A percentile compares a stretch with the other conserved stretches of the same genome.
Conservation (phyloP, 306 rosid species). For the Argentina anserina region DNA sequence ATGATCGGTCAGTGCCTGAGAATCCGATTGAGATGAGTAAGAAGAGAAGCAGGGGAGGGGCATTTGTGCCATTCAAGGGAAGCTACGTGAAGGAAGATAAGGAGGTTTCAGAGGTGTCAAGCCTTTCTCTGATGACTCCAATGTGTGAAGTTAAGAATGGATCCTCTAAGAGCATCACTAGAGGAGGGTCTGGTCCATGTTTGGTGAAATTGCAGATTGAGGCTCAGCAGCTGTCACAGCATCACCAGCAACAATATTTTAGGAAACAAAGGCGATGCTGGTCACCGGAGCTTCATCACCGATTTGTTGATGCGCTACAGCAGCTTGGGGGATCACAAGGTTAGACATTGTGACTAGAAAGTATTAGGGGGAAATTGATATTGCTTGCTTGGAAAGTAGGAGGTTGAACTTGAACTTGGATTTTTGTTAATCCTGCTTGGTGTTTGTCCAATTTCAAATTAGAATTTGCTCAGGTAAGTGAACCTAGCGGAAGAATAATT, state of each 20-base stretch:
- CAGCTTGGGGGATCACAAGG: slow-evolving; percentile 91
- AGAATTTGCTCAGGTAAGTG: not conserved
- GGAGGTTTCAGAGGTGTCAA: slow-evolving; percentile 44
- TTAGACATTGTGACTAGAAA: slow-evolving; percentile 16
- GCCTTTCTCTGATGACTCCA: slow-evolving; percentile 55
- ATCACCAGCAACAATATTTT: slow-evolving; percentile 31
- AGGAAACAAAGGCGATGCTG: slow-evolving; percentile 89
- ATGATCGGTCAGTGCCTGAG: slow-evolving; percentile 40
- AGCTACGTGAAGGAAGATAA: slow-evolving; percentile 32
- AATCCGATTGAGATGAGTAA: slow-evolving; percentile 30
- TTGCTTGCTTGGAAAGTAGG: not conserved
- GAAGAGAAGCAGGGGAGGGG: slow-evolving; percentile 36
- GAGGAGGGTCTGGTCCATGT: slow-evolving; percentile 45
- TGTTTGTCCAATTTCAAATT: not conserved
- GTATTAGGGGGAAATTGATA: not conserved
- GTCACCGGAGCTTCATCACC: slow-evolving; percentile 82
- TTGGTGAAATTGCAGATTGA: slow-evolving; percentile 39
- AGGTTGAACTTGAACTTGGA: not conserved
- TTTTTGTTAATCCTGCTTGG: not conserved
- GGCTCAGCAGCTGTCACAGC: slow-evolving; percentile 30
- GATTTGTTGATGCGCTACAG: slow-evolving; percentile 68
- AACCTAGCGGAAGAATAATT: not conserved
- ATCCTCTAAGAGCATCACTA: slow-evolving; percentile 12
- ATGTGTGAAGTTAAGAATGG: slow-evolving; percentile 37
- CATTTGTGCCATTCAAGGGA: slow-evolving; percentile 40